These are phyloP conservation scores for Candida saitoana DNA, from an alignment of 805 yeast genomes.

Conservation along the genomic window DNA sequence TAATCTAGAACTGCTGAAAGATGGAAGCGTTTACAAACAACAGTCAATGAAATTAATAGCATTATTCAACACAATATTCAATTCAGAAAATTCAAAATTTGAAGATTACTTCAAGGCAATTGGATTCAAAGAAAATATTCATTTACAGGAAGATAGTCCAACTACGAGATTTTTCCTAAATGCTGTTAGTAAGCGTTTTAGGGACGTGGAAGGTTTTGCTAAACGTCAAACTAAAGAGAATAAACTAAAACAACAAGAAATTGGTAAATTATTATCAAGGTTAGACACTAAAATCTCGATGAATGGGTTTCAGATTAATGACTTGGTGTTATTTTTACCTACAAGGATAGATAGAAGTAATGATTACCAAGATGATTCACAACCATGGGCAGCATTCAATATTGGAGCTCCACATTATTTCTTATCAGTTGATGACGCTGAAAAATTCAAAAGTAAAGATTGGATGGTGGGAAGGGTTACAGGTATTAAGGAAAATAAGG, in stretches of 20 bases:
- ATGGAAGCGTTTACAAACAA: conserved; percentile 9
- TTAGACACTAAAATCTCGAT: conserved; percentile 57
- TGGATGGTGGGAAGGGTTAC: conserved; percentile 78
- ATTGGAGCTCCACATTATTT: conserved; percentile 84
- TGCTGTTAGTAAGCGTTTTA: conserved; percentile 66
- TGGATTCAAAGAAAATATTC: conserved; percentile 26
- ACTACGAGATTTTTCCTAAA: conserved; percentile 30
- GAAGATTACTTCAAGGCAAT: conserved; percentile 18
- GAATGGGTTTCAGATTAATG: conserved; percentile 64
- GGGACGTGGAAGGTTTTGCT: conserved; percentile 87
- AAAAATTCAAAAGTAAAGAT: conserved; percentile 46
- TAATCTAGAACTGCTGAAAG: conserved; percentile 7
- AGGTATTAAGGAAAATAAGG: conserved; percentile 51
- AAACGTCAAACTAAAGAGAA: conserved; percentile 77
- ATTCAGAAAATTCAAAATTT: conserved; percentile 12
- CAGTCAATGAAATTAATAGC: conserved; percentile 14
- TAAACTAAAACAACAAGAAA: conserved; percentile 46
- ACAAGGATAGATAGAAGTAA: conserved; percentile 48
- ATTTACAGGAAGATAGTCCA: conserved; percentile 18
- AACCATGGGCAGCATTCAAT: conserved; percentile 94
- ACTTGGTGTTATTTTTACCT: conserved; percentile 80
- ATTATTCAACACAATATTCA: conserved; percentile 16
- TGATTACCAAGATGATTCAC: conserved; percentile 15
- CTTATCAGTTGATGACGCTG: conserved; percentile 42
- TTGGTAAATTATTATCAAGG: conserved; percentile 32